A percentile compares a stretch with the other conserved stretches of the same genome.
Conservation (phyloP, 768 basidiomycete species). For the Collybia nuda region DNA sequence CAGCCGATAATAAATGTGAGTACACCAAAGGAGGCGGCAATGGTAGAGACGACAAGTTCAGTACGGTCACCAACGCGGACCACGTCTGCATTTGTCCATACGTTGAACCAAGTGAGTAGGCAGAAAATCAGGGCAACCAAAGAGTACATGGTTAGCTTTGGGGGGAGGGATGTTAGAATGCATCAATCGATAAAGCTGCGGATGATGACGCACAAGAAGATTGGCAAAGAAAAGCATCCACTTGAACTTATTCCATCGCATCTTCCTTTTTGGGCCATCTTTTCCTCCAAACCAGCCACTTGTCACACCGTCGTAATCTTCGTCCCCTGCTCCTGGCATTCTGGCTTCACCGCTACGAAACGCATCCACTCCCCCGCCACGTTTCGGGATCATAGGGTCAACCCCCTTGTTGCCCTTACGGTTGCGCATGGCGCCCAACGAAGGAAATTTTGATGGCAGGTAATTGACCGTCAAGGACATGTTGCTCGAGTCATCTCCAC, state of each 20-base stretch:
- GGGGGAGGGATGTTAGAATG: not conserved
- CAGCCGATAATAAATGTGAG: constrained; percentile 74
- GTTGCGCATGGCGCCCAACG: constrained; percentile 22
- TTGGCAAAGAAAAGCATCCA: constrained; percentile 76
- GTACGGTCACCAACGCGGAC: constrained; percentile 65
- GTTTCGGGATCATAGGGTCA: constrained; percentile 47
- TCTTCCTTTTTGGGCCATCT: not conserved
- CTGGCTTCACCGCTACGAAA: constrained; percentile 51
- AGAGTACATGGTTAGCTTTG: constrained; percentile 54
- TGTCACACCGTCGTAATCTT: not conserved
- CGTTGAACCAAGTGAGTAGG: constrained; percentile 78
- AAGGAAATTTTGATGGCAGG: constrained; percentile 64
- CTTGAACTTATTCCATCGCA: constrained; percentile 57
- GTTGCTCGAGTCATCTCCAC: constrained; percentile 13
- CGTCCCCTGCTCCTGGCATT: constrained; percentile 35
- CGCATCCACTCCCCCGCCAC: constrained; percentile 50
- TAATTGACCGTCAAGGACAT: constrained; percentile 50
- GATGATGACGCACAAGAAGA: constrained; percentile 31
- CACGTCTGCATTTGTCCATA: constrained; percentile 66
- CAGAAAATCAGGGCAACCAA: constrained; percentile 59
- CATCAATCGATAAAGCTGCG: constrained; percentile 1
- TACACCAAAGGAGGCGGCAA: constrained; percentile 58
- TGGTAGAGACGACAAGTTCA: constrained; percentile 70
- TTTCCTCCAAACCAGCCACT: constrained; percentile 24
- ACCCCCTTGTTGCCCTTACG: constrained; percentile 21